Conservation (phyloP, 2,329 filamentous ascomycete species). For the Penicillium nordicum region DNA sequence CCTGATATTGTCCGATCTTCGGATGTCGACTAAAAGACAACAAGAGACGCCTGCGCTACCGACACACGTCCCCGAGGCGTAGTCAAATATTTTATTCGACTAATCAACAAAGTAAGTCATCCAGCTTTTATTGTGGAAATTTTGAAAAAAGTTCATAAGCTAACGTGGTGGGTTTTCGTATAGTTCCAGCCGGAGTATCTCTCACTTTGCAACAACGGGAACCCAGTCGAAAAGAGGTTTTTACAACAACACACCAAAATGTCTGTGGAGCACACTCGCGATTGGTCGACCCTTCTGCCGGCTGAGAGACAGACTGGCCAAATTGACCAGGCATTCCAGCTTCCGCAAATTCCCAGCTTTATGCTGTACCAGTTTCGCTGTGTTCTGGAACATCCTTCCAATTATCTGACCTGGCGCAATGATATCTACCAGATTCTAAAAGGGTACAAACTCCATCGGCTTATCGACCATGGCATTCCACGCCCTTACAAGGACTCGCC, state of each 20-base stretch:
- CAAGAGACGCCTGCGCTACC: not conserved
- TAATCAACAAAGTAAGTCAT: not conserved
- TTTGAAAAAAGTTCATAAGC: not conserved
- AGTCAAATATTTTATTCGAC: not conserved
- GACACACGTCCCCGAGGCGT: no score
- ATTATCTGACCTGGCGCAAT: not conserved
- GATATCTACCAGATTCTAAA: not conserved
- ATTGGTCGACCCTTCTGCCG: not conserved
- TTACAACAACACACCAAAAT: not conserved
- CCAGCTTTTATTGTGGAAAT: not conserved
- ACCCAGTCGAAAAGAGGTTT: not conserved
- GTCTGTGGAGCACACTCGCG: not conserved
- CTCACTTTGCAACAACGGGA: not conserved
- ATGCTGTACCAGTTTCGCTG: not conserved
- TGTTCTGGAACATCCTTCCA: not conserved
- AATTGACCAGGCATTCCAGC: not conserved
- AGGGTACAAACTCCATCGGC: not conserved
- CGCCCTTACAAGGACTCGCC: not conserved
- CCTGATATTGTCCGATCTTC: not conserved
- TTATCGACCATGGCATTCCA: not conserved
- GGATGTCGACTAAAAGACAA: not conserved
- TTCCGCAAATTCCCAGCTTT: not conserved
- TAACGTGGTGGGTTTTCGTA: not conserved
- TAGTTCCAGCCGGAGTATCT: not conserved
- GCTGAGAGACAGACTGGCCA: not conserved